These are phyloP conservation scores for Geosmithia morbida DNA, from an alignment of 2,329 filamentous ascomycete genomes.

Conservation along the genomic window DNA sequence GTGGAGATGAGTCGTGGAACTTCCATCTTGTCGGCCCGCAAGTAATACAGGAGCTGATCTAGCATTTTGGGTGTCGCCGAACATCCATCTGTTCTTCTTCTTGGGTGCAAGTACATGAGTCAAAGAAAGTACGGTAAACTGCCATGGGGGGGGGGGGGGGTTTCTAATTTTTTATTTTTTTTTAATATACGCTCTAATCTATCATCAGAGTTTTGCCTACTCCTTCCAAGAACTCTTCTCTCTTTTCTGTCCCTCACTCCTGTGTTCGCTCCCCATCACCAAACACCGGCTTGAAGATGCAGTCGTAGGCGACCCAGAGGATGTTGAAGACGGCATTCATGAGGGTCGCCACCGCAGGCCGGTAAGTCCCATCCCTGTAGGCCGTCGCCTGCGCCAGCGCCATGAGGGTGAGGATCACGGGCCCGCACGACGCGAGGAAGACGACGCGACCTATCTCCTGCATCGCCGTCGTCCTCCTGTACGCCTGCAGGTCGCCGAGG, in stretches of 20 bases:
- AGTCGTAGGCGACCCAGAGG: slow-evolving; percentile 31
- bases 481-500: slow-evolving; percentile 54
- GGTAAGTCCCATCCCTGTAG: slow-evolving; percentile 52
- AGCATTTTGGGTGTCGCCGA: too few species aligned
- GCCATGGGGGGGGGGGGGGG: too few species aligned
- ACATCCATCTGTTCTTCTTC: too few species aligned
- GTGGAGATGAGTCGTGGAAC: neutral
- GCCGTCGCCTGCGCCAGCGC: slow-evolving; percentile 29
- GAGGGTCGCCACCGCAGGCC: slow-evolving; percentile 47
- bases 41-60: too few species aligned
- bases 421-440: slow-evolving; percentile 41
- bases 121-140: too few species aligned
- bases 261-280: slow-evolving; percentile 80
- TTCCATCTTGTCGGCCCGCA: neutral
- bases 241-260: too few species aligned
- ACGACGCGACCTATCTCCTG: slow-evolving; percentile 53
- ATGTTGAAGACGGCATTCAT: slow-evolving; percentile 36
- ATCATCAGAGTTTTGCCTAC: too few species aligned
- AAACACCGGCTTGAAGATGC: slow-evolving; percentile 44
- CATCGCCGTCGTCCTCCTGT: slow-evolving; percentile 48
- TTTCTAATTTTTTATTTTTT: too few species aligned
- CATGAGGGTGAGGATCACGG: slow-evolving; percentile 42
- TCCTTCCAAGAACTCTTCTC: too few species aligned
- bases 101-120: too few species aligned
- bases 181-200: too few species aligned